Evolutionary conservation across 139 green algal genomes (phyloP).

Genomic region (Chlamydomonas sp.): DNA sequence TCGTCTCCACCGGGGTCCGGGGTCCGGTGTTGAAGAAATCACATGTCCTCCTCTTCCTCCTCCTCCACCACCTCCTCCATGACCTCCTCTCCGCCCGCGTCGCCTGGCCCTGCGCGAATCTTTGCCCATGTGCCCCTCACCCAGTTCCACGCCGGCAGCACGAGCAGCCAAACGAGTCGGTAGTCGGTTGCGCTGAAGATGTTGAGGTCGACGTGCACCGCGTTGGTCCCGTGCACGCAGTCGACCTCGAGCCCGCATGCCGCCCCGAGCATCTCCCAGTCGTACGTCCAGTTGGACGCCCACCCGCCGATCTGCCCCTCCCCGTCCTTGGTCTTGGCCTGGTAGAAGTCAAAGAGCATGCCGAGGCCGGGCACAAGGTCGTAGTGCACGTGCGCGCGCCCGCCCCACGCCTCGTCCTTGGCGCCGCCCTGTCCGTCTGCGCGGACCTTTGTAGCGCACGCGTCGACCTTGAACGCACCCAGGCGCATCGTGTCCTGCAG

Average conservation of each 20-base stretch:
- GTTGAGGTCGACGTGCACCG: conserved; percentile 39
- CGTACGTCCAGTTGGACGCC: conserved; percentile 37
- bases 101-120: background rate
- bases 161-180: conserved; percentile 44
- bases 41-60: conserved; percentile 14
- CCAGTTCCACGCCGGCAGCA: conserved; percentile 42
- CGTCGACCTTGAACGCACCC: conserved; percentile 43
- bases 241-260: conserved; percentile 37
- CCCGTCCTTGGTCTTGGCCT: conserved; percentile 34
- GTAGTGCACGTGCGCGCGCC: conserved; percentile 37
- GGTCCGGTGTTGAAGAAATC: too few relatives aligned
- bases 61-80: conserved; percentile 13
- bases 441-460: conserved; percentile 35
- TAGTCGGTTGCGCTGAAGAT: conserved; percentile 38
- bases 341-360: conserved; percentile 47
- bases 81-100: conserved; percentile 8
- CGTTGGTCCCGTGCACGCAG: conserved; percentile 15
- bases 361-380: conserved; percentile 39
- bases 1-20: too few relatives aligned
- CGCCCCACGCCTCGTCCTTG: conserved; percentile 46
- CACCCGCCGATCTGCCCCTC: conserved; percentile 22
- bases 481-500: conserved; percentile 41
- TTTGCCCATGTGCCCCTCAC: conserved; percentile 19
- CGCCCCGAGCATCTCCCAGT: conserved; percentile 26
- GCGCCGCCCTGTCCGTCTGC: conserved; percentile 32